These are phyloP conservation scores for Trypanosoma vivax DNA, from an alignment of 208 protist genomes.

Conservation along the genomic window DNA sequence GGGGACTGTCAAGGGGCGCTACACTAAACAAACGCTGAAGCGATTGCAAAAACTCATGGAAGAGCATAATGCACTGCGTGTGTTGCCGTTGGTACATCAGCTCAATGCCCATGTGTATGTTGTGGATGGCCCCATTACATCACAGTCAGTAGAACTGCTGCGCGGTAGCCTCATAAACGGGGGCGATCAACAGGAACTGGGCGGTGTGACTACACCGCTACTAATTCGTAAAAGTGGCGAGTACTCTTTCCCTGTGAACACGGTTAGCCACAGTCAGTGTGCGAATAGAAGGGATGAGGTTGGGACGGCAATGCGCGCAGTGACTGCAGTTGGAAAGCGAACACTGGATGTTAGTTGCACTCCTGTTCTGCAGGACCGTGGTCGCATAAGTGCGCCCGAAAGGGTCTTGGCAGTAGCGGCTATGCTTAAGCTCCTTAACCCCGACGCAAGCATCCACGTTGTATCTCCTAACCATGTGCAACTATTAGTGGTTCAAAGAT, in stretches of 20 bases:
- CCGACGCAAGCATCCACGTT: constrained; percentile 73
- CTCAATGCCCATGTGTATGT: constrained; percentile 73
- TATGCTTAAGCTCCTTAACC: constrained; percentile 85
- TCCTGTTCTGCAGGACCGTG: constrained; percentile 21
- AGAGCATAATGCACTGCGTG: constrained; percentile 40
- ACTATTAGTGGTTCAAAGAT: constrained; percentile 42
- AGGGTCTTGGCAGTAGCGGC: constrained; percentile 70
- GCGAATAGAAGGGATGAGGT: neutral
- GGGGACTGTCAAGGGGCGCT: constrained; percentile 44
- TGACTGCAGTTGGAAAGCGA: neutral
- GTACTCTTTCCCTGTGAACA: neutral
- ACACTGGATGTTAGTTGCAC: neutral
- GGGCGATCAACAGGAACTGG: constrained; percentile 1
- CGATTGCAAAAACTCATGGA: constrained; percentile 36
- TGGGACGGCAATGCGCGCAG: neutral
- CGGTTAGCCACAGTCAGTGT: neutral
- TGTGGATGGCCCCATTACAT: constrained; percentile 37
- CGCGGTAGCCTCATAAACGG: constrained; percentile 24
- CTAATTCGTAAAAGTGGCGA: constrained; percentile 13
- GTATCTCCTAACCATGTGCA: constrained; percentile 52
- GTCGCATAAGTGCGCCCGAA: constrained; percentile 59
- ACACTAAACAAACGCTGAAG: constrained; percentile 39
- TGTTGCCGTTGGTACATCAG: constrained; percentile 73
- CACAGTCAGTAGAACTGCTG: constrained; percentile 39
- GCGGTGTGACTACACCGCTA: constrained; percentile 1